Percentiles rank a stretch among this genome's conserved stretches.
Conservation (phyloP, 2,329 filamentous ascomycete genomes). For the Macrophomina pseudophaseolina region DNA sequence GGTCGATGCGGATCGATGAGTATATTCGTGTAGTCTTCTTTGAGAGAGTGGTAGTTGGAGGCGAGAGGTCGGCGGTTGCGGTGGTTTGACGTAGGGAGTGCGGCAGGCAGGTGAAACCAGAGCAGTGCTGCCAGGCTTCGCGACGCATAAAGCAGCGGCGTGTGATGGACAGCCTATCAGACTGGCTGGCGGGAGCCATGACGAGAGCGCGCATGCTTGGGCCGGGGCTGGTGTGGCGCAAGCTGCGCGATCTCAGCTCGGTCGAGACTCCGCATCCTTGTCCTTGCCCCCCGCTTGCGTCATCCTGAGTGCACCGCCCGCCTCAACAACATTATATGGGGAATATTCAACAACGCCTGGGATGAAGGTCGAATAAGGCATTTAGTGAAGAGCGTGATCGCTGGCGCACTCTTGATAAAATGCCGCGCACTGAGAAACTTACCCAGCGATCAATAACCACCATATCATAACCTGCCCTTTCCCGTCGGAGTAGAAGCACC, state of each 20-base stretch:
- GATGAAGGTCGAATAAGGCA: too few relatives aligned
- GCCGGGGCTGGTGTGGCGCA: background rate
- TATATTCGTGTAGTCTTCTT: background rate
- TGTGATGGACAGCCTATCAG: constrained; percentile 25
- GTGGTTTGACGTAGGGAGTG: constrained; percentile 7
- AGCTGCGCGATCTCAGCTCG: background rate
- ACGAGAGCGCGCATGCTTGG: constrained; percentile 11
- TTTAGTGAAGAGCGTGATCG: too few relatives aligned
- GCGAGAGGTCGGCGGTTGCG: background rate
- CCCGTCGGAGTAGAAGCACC: too few relatives aligned
- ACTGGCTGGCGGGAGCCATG: background rate
- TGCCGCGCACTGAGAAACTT: too few relatives aligned
- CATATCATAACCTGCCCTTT: too few relatives aligned
- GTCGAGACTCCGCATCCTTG: background rate
- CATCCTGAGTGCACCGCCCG: constrained; percentile 6
- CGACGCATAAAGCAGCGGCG: background rate
- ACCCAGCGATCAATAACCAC: too few relatives aligned
- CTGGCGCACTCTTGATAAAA: too few relatives aligned
- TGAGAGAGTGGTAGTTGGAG: background rate
- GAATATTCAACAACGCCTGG: background rate
- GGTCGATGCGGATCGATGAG: background rate
- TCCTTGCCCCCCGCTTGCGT: constrained; percentile 13
- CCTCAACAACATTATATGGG: background rate
- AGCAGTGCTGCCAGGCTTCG: constrained; percentile 3
- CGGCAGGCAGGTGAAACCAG: background rate